Conservation (phyloP, 177 flowering plant species). For the Vitis hybrid region DNA sequence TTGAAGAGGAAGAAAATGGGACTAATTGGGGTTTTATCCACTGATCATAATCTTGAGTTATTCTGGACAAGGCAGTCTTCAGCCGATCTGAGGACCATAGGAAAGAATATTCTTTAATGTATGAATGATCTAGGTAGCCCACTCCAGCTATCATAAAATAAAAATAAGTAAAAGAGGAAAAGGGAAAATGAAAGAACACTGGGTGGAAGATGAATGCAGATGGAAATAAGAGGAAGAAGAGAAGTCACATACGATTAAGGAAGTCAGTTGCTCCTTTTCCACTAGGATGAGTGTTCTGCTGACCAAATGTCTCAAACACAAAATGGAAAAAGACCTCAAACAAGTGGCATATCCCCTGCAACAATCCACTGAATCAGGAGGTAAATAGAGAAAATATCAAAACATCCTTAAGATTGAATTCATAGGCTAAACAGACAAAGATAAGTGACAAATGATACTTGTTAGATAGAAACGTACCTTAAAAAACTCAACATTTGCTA, state of each 20-base stretch:
- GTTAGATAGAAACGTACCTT: slow-evolving; percentile 50
- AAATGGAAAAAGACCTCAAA: slow-evolving; percentile 79
- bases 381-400: slow-evolving; percentile 11
- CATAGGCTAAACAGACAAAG: not conserved
- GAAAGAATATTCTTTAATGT: not conserved
- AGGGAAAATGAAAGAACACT: not conserved
- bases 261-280: slow-evolving; percentile 58
- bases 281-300: slow-evolving; percentile 42
- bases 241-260: slow-evolving; percentile 45
- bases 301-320: slow-evolving; percentile 79
- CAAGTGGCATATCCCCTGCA: slow-evolving; percentile 94
- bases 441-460: not conserved
- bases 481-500: slow-evolving; percentile 80
- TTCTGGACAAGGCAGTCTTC: slow-evolving; percentile 72
- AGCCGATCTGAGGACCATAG: slow-evolving; percentile 59
- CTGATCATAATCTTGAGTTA: slow-evolving; percentile 85
- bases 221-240: not conserved
- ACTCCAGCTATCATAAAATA: not conserved
- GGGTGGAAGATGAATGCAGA: not conserved
- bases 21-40: slow-evolving; percentile 62
- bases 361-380: slow-evolving; percentile 28
- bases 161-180: not conserved
- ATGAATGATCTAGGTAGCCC: not conserved
- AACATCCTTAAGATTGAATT: slow-evolving; percentile 2
- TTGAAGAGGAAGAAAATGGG: slow-evolving; percentile 40